Evolutionary conservation across 2,329 filamentous ascomycete species (phyloP), one percentile per base, ranked within the genome.

Genomic region (Aspergillus thermomutatus): DNA sequence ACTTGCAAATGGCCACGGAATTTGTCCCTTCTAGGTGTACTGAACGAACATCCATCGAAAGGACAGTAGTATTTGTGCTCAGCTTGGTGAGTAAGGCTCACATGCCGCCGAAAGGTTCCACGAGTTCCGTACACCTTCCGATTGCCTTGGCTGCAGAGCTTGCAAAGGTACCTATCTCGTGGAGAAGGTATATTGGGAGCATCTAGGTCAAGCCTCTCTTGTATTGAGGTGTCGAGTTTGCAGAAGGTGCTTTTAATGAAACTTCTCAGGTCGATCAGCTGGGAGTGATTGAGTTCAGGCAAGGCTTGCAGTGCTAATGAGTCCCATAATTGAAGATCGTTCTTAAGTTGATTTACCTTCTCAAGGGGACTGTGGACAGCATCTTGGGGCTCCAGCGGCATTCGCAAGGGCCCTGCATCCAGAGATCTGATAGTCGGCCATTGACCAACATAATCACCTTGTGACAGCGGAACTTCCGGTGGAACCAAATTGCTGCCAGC

Each of bases 91-190:
- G 37, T 25, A 23, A 50, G 4, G 8, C 45, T 50, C 2, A 63
- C 56, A 25, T 64, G 62, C 3, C 60, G 56, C 28, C 27, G 56
- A 31, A 62, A 62, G 1, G 43, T 25, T 3, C 60, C 56, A n/a
- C 41, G 55, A 6, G 11, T 26, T 17, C 5, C 17, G 23, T 52
- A 58, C 10, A 10, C 7, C n/a, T 49, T 55, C 21, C 31, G 50
- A 17, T 43, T 37, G 10, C 26, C 28, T 7, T 4, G 5, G 10
- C 28, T 23, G 14, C 58, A 60, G 9, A 60, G 50, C 23, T 17
- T 26, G 41, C 58, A 60, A 25, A 19, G 0, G 34, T 53, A 60
- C 2, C 28, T 52, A 37, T 46, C 48, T 26, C 19, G 17, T 4
- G 37, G 21, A 27, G 17, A n/a, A n/a, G 40, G n/a, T 23, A 17